These are phyloP conservation scores for Fragilaria radians DNA, from an alignment of 108 stramenopile species.

Conservation along the genomic window DNA sequence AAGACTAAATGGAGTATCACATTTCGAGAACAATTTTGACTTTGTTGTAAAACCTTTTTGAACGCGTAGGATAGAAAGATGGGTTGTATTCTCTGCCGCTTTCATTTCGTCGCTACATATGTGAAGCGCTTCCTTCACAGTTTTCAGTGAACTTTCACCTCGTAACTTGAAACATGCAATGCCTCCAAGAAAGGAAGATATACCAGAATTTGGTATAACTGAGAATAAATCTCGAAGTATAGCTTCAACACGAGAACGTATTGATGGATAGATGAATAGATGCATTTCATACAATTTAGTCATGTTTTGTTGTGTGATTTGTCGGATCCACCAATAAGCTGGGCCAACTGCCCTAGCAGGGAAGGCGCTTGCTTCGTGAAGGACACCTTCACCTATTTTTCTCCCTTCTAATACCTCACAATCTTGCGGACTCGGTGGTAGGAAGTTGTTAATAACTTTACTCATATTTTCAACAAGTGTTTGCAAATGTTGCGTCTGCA, in stretches of 20 bases:
- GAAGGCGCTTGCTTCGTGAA: constrained; percentile 26
- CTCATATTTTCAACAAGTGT: background rate
- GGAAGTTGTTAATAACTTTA: background rate
- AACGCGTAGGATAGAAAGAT: background rate
- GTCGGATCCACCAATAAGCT: constrained; percentile 16
- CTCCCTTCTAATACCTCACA: constrained; percentile 1
- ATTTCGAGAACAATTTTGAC: constrained; percentile 6
- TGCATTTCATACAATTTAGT: background rate
- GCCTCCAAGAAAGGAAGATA: background rate
- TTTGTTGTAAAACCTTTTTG: background rate
- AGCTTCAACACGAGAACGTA: background rate
- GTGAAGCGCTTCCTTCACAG: background rate
- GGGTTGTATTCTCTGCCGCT: background rate
- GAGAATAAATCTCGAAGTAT: background rate
- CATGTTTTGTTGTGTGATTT: background rate
- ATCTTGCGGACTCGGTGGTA: background rate
- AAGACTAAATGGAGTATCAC: constrained; percentile 12
- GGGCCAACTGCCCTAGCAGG: constrained; percentile 37
- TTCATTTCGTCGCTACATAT: background rate
- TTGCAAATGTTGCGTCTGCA: background rate
- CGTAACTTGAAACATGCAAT: background rate
- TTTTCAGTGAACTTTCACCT: background rate
- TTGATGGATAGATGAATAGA: too few species aligned
- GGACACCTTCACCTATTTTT: constrained; percentile 16
- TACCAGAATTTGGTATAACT: background rate